These are phyloP conservation scores for Hypericum perforatum DNA, from an alignment of 345 rosid genomes.

Conservation along the genomic window DNA sequence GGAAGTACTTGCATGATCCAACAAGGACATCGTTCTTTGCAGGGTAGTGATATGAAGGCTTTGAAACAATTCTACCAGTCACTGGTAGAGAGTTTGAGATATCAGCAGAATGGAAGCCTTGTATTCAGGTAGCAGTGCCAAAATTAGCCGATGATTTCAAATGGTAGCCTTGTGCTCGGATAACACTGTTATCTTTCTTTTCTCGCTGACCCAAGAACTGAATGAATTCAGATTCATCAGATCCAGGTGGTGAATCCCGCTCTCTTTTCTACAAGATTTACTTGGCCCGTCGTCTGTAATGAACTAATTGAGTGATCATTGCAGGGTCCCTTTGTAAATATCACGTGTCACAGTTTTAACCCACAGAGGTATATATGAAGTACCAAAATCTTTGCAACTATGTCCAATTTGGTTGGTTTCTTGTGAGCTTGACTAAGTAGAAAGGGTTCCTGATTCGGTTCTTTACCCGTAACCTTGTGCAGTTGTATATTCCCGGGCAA, in stretches of 20 bases:
- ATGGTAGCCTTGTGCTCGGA: not conserved
- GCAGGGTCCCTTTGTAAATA: slow-evolving; percentile 36
- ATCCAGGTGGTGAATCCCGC: not conserved
- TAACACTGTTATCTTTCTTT: not conserved
- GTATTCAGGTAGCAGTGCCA: slow-evolving; percentile 70
- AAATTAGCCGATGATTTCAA: not conserved
- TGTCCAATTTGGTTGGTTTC: not conserved
- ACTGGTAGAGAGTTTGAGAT: slow-evolving; percentile 57
- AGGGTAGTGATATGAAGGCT: slow-evolving; percentile 66
- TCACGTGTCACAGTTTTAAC: slow-evolving; percentile 2
- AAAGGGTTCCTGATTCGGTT: slow-evolving; percentile 3
- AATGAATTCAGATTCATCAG: slow-evolving; percentile 11
- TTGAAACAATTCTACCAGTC: slow-evolving; percentile 63
- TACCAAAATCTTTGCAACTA: not conserved
- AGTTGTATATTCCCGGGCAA: slow-evolving; percentile 41
- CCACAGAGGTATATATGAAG: slow-evolving; percentile 25
- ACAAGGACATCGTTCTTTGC: slow-evolving; percentile 10
- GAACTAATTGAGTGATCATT: slow-evolving; percentile 10
- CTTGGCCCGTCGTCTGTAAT: no score
- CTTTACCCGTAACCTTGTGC: slow-evolving; percentile 11
- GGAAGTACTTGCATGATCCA: no score
- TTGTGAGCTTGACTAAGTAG: no score
- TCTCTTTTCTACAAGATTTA: not conserved
- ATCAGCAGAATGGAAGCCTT: slow-evolving; percentile 65
- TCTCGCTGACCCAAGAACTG: not conserved